Evolutionary conservation across 148 eudicot species (phyloP), one percentile per base, ranked within the genome.

Genomic region (Rheum nobile): DNA sequence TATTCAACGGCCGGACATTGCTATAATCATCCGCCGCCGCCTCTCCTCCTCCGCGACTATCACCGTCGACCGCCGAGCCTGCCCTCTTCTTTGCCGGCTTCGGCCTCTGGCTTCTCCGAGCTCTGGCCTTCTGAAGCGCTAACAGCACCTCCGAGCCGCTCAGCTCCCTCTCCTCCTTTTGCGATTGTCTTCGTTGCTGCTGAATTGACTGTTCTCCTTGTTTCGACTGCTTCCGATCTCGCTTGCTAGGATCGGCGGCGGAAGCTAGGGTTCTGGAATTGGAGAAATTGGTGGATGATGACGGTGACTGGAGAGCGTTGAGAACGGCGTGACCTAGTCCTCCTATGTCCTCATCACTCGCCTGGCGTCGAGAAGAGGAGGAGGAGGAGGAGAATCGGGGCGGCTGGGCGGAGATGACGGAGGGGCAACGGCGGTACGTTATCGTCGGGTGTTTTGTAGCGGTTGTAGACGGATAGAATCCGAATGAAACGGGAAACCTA

Each of bases 121-220:
- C 87, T 32, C 75, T 71, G 7, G 82, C 88, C 74, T 69, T 85
- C 61, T 81, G 84, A 29, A 89, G 72, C 24, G 89, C 89, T 80
- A 77, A 21, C 37, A 84, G 48, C 19, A 86, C 83, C 79, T 82
- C 89, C 72, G 89, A 78, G 67, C 85, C 89, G 55, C 80, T 86
- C 37, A 84, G 10, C 68, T 80, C 77, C 32, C 65, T 74, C 34
- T 59, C 78, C 54, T 63, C 71, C 6, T 75, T 70, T 24, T 14
- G 17, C 52, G 42, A 26, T 52, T 67, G 73, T 26, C 14, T 6
- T 44, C 48, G 70, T 52, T 48, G 52, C 16, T 55, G 75, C 9
- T 21, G 57, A 50, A 50, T 50, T 4, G 57, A n/a, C 26, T 16
- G 24, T 46, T 17, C n/a, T 16, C 52, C 52, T 14, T 46, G 28